Percentiles rank a stretch among this genome's conserved stretches.
Conservation (phyloP, 78 protist genomes). For the Mastigamoeba balamuthi region DNA sequence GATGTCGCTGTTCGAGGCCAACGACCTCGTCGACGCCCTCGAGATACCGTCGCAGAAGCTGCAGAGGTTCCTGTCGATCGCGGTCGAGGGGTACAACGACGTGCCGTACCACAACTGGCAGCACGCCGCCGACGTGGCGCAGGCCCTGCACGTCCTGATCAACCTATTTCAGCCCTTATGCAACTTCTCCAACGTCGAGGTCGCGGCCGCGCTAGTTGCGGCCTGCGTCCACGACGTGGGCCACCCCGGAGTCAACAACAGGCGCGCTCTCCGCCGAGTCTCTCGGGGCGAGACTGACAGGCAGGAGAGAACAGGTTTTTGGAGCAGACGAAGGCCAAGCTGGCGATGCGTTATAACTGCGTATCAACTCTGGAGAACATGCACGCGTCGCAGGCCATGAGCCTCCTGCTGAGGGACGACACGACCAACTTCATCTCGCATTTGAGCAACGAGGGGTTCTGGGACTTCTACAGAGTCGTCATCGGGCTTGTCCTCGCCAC, state of each 20-base stretch:
- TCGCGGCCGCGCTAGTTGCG: constrained; percentile 22
- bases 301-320: too few relatives aligned
- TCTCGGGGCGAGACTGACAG: too few relatives aligned
- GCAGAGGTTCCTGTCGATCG: too few relatives aligned
- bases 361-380: constrained; percentile 38
- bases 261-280: too few relatives aligned
- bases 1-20: too few relatives aligned
- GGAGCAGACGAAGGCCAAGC: neutral
- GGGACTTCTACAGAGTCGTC: constrained; percentile 13
- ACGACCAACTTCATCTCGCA: neutral
- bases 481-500: constrained; percentile 29
- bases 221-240: constrained; percentile 35
- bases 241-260: constrained; percentile 54
- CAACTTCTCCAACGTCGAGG: too few relatives aligned
- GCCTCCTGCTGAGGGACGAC: neutral
- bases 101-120: constrained; percentile 47
- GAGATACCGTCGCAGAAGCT: too few relatives aligned
- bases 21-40: too few relatives aligned
- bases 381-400: constrained; percentile 20
- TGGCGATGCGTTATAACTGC: constrained; percentile 30
- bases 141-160: constrained; percentile 2
- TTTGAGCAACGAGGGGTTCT: neutral
- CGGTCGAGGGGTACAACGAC: too few relatives aligned
- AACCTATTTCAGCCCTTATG: too few relatives aligned
- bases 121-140: constrained; percentile 57